A percentile compares a stretch with the other conserved stretches of the same genome.
Conservation (phyloP, 2,329 filamentous ascomycete genomes). For the Colletotrichum sp. region DNA sequence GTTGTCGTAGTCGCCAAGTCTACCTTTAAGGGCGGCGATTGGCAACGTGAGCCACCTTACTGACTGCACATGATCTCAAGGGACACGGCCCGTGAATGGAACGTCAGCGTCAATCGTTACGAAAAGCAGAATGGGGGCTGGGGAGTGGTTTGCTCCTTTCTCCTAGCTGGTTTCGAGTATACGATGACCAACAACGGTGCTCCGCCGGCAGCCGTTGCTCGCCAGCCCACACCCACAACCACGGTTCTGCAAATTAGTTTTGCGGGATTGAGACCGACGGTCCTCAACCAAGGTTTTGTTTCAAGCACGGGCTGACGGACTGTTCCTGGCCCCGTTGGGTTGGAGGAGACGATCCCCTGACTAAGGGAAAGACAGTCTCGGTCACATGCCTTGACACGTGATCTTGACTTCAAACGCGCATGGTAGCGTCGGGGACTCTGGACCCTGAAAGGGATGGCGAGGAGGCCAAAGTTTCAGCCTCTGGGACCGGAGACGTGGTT, state of each 20-base stretch:
- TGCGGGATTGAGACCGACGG: background rate
- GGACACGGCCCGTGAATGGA: background rate
- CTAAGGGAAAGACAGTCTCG: background rate
- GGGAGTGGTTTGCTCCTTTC: background rate
- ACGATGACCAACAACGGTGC: background rate
- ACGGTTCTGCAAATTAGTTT: background rate
- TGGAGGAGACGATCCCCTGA: background rate
- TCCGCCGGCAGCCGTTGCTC: background rate
- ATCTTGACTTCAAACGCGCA: background rate
- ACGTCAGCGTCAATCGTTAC: background rate
- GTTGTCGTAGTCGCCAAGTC: background rate
- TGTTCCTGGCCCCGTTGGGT: background rate
- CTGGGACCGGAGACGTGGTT: background rate
- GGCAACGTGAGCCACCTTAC: background rate
- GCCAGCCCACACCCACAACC: background rate
- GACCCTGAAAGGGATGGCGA: slow-evolving; percentile 13
- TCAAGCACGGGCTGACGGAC: background rate
- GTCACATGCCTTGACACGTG: background rate
- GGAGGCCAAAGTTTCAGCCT: slow-evolving; percentile 11
- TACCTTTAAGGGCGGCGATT: background rate
- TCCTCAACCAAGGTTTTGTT: background rate
- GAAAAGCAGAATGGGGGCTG: background rate
- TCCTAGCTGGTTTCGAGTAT: slow-evolving; percentile 1
- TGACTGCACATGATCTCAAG: background rate
- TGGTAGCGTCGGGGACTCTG: background rate